Evolutionary conservation across 495 filamentous ascomycete species (phyloP), one percentile per base, ranked within the genome.

Genomic region (Aspergillus hancockii): DNA sequence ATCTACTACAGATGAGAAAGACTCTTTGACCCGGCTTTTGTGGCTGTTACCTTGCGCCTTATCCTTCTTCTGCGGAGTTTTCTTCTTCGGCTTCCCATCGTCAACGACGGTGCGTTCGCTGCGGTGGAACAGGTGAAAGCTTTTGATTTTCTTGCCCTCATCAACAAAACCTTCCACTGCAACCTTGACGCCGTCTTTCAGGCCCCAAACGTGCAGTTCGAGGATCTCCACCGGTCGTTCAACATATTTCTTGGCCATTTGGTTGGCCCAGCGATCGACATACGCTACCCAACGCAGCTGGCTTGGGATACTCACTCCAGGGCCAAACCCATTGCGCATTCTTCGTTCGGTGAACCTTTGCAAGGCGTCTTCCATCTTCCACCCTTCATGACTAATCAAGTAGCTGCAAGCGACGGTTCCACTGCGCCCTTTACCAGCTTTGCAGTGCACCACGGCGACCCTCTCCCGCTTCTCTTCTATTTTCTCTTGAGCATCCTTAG

Each of bases 361-460:
- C 63, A 96, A 73, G 2, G 94, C 94, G 55, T 94, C 84, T 57
- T 89, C 82, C 13, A 85, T 75, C 38, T 79, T 87, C 93, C 93
- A 97, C 19, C 90, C 91, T 62, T 92, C 88, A 68, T 98, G 89
- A 19, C 88, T 85, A 59, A 98, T 95, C 49, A 98, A 76, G 69
- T 97, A 98, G 55, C 86, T 87, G 66, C 90, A 93, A 21, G 87
- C 86, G 66, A 92, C 83, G 0, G 90, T 96, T n/a, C 94, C 94
- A 57, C 90, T 94, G 47, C 94, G 81, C 1, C 94, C 94, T 72
- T 98, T 98, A 3, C 94, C 94, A 2, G 94, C 94, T 72, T 97
- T 98, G 76, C 94, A 98, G 71, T 98, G 94, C 12, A 98, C 91
- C 7, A 98, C 93, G 1, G 87, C 88, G 1, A 96, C 89, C 22